Evolutionary conservation across 768 basidiomycete genomes (phyloP), one percentile per base, ranked within the genome.

Genomic region (Multifurca ochricompacta): DNA sequence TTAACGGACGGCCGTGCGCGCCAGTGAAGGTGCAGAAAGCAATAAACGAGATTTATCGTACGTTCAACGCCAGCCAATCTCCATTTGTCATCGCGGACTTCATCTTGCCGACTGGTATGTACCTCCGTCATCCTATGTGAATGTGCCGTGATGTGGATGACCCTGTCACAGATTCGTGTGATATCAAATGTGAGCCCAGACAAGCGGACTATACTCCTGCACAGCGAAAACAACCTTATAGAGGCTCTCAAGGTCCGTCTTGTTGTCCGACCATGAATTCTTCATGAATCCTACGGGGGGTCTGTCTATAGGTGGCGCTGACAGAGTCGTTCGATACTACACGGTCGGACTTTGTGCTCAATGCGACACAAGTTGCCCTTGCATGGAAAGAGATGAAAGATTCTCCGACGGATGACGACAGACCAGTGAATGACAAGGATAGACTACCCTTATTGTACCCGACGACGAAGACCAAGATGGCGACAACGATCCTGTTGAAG

Each of bases 141-240:
- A 31, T 50, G 27, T 42, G 31, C 42, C 35, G 44, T 21, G 23
- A 43, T 54, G 25, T 50, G 18, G 43, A 14, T 23, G 10, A 41
- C 6, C 14, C 43, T 31, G 11, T 49, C n/a, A 6, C 58, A 93
- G 91, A 83, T 53, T 73, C 80, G 0, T 89, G 82, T 63, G 96
- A 99, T 65, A 82, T 99, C 64, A 99, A n/a, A 99, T 58, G 88
- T 98, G 55, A 90, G 84, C 58, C 95, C 96, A 0, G 96, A 98
- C 71, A 99, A 98, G 65, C 78, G 95, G n/a, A 94, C 91, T 0
- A 87, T 98, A 34, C 83, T 96, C 47, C 64, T 99, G 10, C 92
- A 97, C 62, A 84, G 84, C 66, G 95, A 99, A 67, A 75, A 74
- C 10, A 86, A 85, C 56, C 69, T 99, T 16, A 75, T 98, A 0